Evolutionary conservation across 2,329 filamentous ascomycete genomes (phyloP), one percentile per base, ranked within the genome.

Genomic region (Polytolypa hystricis): DNA sequence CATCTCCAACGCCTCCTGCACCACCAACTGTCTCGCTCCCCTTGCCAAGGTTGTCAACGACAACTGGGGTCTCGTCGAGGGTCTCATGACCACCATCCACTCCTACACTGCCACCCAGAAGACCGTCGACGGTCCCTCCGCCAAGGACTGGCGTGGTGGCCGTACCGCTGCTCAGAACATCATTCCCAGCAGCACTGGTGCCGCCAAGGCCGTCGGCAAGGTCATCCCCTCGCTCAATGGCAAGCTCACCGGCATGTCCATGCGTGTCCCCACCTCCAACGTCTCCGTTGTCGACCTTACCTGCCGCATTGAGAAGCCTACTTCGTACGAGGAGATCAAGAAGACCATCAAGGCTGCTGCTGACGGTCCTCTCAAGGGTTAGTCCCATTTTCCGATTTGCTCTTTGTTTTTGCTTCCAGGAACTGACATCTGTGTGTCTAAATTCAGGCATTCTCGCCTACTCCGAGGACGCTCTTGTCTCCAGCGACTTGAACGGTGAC

Each of bases 21-120:
- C 91, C 67, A 96, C 91, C 77, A 98, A 98, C 84, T 96, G 91
- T 81, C 73, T 98, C 69, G 91, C 91, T 67, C 91, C 91, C 64
- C 83, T 98, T 50, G 91, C 91, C 74, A 98, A 96, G 84, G 86
- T 96, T 61, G 79, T 98, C 73, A 74, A 98, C 79, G 89, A 96
- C 77, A 93, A 95, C 70, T 98, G 81, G 74, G 81, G 75, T 67
- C 91, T 98, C 65, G 69, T 95, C 60, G 91, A 98, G 79, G 91
- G 89, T 77, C 81, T 96, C 58, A 98, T 98, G 91, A 96, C 91
- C 71, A 98, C 91, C 54, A 79, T 96, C 67, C 91, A 98, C 82
- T 95, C 91, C 58, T 96, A 96, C 82, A 96, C 91, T 57, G 91
- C 91, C 59, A 96, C 91, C 66, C 91, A 96, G 77, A 95, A 95